phyloP scores from a whole-genome alignment of 2,329 filamentous ascomycete genomes.

The Aspergillus texensis region DNA sequence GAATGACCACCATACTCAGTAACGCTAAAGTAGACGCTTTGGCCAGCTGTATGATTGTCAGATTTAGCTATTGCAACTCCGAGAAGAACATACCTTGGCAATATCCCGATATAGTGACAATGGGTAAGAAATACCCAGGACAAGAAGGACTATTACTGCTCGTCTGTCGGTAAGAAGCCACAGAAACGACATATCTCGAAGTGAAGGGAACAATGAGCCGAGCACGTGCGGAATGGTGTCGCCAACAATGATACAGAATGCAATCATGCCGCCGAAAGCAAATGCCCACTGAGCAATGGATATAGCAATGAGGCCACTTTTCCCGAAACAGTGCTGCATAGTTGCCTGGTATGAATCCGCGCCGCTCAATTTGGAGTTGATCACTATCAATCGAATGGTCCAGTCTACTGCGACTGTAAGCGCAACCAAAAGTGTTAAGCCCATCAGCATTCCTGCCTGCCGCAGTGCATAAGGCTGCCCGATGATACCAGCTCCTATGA shows the following conservation, averaged over 20 bases:
- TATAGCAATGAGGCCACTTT: conserved; percentile 84
- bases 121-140: conserved; percentile 84
- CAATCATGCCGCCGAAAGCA: conserved; percentile 98
- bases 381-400: conserved; percentile 95
- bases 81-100: conserved; percentile 69
- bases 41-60: conserved; percentile 67
- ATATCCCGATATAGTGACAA: conserved; percentile 95
- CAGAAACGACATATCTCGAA: conserved; percentile 73
- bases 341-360: conserved; percentile 94
- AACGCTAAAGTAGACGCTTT: conserved; percentile 94
- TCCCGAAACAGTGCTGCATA: conserved; percentile 92
- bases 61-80: conserved; percentile 8
- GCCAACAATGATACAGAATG: conserved; percentile 95
- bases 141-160: conserved; percentile 85
- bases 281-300: conserved; percentile 94
- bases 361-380: conserved; percentile 95
- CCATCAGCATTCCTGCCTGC: conserved; percentile 84
- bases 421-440: conserved; percentile 73
- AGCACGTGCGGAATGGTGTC: conserved; percentile 94
- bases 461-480: conserved; percentile 94
- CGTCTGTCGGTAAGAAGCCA: conserved; percentile 80
- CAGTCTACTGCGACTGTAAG: conserved; percentile 90
- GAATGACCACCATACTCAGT: conserved; percentile 88
- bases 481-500: conserved; percentile 77
- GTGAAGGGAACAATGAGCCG: conserved; percentile 74